Base-by-base conservation (phyloP, 1,284 basidiomycete species). In the Baeospora myosura region DNA sequence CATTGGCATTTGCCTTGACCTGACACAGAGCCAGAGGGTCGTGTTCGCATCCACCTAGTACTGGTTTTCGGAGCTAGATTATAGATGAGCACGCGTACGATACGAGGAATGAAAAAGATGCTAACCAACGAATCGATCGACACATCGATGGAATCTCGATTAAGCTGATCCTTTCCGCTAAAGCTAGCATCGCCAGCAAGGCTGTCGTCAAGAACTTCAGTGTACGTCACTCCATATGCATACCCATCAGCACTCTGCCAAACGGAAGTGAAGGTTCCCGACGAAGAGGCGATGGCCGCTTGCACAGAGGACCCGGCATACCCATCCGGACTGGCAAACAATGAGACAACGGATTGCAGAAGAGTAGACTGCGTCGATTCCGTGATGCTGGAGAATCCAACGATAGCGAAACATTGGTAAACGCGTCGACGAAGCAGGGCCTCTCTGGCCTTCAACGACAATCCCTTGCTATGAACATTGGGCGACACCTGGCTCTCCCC, bases 221-320 rank as follows among this genome's bases (percentile, higher is more conserved):
- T 65, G 40, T 78, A 88, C 1, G 91, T 92, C 7, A 98, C 78
- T 2, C 95, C 96, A 62, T 90, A 95, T 0, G 86, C 93, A 60
- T 93, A 95, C 0, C 91, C 90, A 58, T 98, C 95, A 0, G 75
- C 69, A 42, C 79, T 77, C 45, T 86, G 78, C 95, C 96, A 98
- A 5, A 98, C 74, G 10, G 75, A 80, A 3, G 79, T 82, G 59
- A 96, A 95, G 1, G 78, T 73, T 3, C 92, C 93, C 0, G 90
- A 75, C 25, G 88, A 91, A 1, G 88, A 83, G 0, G 88, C 87
- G 47, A 97, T 96, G 0, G 92, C 89, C 0, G 94, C 93, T 61
- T 98, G 95, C 4, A 96, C 78, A 0, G 84, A 81, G 1, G 89
- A 92, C 0, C 88, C 90, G 4, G 71, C 61, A 54, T 85, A 84